These are phyloP conservation scores for Podospora didyma DNA, from an alignment of 495 filamentous ascomycete species.

Conservation along the genomic window DNA sequence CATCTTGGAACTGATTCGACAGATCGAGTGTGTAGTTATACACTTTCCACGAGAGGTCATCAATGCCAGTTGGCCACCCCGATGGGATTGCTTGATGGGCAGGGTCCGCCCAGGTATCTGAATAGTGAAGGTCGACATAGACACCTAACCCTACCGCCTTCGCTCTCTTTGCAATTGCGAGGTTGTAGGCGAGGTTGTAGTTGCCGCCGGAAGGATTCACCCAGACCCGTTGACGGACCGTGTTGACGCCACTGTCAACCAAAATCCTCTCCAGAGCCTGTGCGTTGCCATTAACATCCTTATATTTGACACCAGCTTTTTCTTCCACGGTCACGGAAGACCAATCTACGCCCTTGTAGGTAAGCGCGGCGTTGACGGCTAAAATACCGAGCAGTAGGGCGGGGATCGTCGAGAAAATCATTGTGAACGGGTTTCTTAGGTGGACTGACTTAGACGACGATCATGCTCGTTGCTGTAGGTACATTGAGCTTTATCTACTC, in stretches of 20 bases:
- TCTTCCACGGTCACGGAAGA: slow-evolving; percentile 67
- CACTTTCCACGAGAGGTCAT: slow-evolving; percentile 55
- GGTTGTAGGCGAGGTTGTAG: slow-evolving; percentile 67
- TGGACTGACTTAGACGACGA: not conserved
- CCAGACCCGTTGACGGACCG: slow-evolving; percentile 69
- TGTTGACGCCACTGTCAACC: slow-evolving; percentile 61
- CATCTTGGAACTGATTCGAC: slow-evolving; percentile 54
- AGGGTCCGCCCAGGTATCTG: slow-evolving; percentile 58
- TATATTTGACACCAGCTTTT: slow-evolving; percentile 55
- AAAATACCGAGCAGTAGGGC: slow-evolving; percentile 17
- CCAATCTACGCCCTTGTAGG: slow-evolving; percentile 68
- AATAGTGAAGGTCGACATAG: slow-evolving; percentile 68
- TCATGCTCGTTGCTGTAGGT: not conserved
- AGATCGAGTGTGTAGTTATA: slow-evolving; percentile 63
- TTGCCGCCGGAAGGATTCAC: slow-evolving; percentile 62
- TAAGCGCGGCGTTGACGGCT: slow-evolving; percentile 42
- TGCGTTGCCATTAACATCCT: slow-evolving; percentile 46
- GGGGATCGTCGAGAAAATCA: slow-evolving; percentile 14
- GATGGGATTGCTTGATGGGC: slow-evolving; percentile 50
- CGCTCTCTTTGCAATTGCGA: slow-evolving; percentile 60
- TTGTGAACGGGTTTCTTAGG: slow-evolving; percentile 1
- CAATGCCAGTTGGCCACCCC: slow-evolving; percentile 57
- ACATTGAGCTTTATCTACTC: not conserved
- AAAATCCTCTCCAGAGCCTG: slow-evolving; percentile 62
- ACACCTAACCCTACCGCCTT: slow-evolving; percentile 60